A percentile compares a stretch with the other conserved stretches of the same genome.
Evolutionary conservation across 208 protist genomes (phyloP).

Genomic region (Acanthamoeba lenticulata): DNA sequence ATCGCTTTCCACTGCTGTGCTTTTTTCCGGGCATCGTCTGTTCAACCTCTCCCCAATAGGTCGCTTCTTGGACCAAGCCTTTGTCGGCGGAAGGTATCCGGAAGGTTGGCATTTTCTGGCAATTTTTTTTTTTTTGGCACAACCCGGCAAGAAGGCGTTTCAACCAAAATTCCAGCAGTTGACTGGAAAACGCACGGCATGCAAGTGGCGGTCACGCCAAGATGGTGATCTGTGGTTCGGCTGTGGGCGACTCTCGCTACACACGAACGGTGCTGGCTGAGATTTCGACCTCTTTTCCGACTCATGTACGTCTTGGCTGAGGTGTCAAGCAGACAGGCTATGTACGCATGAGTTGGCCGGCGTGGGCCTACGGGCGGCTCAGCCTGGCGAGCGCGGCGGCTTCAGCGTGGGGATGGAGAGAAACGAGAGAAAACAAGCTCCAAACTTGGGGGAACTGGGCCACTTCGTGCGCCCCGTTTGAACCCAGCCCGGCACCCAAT

Average conservation of each 20-base stretch:
- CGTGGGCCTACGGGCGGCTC: not conserved
- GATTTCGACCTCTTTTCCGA: not conserved
- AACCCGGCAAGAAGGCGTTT: too few relatives aligned
- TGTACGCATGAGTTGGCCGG: too few relatives aligned
- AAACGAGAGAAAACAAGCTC: slow-evolving; percentile 6
- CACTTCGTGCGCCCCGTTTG: not conserved
- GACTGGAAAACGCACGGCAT: not conserved
- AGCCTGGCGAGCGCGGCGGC: not conserved
- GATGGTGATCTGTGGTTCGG: not conserved
- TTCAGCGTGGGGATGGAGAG: not conserved
- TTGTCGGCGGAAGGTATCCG: too few relatives aligned
- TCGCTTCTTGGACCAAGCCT: too few relatives aligned
- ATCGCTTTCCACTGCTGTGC: too few relatives aligned
- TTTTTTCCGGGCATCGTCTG: too few relatives aligned
- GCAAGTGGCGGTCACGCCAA: not conserved
- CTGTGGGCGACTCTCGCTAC: not conserved
- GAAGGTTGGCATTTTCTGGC: too few relatives aligned
- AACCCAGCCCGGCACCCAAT: not conserved
- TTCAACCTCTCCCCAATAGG: too few relatives aligned
- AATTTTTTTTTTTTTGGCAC: too few relatives aligned
- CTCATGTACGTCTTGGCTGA: not conserved
- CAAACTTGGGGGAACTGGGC: not conserved
- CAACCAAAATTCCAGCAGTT: not conserved
- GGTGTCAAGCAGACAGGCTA: not conserved
- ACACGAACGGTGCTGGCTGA: not conserved